Conservation (phyloP, 345 rosid species). For the Eucalyptus albens region DNA sequence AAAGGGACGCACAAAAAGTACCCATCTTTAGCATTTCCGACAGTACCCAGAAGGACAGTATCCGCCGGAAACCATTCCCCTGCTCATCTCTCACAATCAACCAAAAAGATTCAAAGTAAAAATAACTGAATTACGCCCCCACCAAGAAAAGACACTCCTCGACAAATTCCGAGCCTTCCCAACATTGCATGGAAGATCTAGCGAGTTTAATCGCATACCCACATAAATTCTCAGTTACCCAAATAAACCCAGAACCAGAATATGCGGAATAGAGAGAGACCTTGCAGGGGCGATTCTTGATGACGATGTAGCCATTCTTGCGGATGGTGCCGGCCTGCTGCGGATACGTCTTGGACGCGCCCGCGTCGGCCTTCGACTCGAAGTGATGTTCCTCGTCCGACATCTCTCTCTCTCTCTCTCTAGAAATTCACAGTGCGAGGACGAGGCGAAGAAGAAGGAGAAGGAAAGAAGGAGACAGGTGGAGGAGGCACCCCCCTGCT, state of each 20-base stretch:
- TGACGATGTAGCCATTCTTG: slow-evolving; percentile 50
- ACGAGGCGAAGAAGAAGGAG: not conserved
- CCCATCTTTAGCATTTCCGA: not conserved
- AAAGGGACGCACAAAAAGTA: not conserved
- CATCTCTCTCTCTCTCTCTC: slow-evolving; percentile 5
- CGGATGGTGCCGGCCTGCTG: slow-evolving; percentile 62
- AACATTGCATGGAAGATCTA: not conserved
- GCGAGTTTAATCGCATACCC: not conserved
- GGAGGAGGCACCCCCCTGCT: not conserved
- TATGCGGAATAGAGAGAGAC: not conserved
- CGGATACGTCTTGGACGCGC: slow-evolving; percentile 53
- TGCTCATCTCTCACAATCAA: not conserved
- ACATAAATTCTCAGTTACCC: not conserved
- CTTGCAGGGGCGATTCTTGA: slow-evolving; percentile 56
- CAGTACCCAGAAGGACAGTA: not conserved
- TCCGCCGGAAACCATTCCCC: not conserved
- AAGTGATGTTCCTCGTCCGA: slow-evolving; percentile 65
- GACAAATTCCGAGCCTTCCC: not conserved
- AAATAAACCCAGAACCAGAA: not conserved
- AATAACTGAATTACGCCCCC: not conserved
- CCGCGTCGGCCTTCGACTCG: slow-evolving; percentile 54
- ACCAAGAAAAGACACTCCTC: not conserved
- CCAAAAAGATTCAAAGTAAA: not conserved
- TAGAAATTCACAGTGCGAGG: not conserved
- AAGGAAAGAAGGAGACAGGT: not conserved